Percentiles rank a stretch among this genome's conserved stretches.
Conservation (phyloP, 345 rosid species). For the Erodium maritimum region DNA sequence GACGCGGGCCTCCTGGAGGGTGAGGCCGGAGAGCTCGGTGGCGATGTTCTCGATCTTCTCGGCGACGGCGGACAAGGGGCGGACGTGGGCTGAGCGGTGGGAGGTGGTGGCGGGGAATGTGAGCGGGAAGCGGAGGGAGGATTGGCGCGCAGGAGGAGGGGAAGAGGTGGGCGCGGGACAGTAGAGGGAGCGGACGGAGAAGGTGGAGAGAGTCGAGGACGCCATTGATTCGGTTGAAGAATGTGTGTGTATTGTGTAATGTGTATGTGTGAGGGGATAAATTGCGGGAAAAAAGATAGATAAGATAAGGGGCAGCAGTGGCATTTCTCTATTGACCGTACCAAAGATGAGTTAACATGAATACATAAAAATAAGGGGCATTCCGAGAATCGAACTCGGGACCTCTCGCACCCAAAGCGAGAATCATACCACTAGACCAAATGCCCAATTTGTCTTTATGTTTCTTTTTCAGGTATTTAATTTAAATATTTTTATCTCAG, state of each 20-base stretch:
- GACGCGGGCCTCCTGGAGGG: constrained; percentile 60
- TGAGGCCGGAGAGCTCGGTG: constrained; percentile 46
- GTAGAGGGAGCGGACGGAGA: no score
- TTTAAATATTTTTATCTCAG: no score
- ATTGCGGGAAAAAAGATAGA: no score
- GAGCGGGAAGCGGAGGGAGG: constrained; percentile 34
- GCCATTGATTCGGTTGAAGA: no score
- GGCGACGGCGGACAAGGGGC: constrained; percentile 41
- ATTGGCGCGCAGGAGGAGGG: constrained; percentile 10
- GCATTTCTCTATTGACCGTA: no score
- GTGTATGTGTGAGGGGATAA: no score
- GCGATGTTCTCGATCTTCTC: constrained; percentile 66
- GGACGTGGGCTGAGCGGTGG: constrained; percentile 37
- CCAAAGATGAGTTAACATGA: no score
- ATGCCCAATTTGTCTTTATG: constrained; percentile 41
- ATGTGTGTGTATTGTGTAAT: no score
- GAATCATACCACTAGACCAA: constrained; percentile 92
- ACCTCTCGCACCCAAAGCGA: constrained; percentile 93
- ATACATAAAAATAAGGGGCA: constrained; percentile 21
- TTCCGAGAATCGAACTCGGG: constrained; percentile 76
- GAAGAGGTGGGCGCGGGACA: constrained; percentile 13
- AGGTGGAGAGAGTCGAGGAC: no score
- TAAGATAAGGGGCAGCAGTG: no score
- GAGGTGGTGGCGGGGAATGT: constrained; percentile 7
- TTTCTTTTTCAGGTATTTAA: no score